These are phyloP conservation scores for Boletus semigastroideus DNA, from an alignment of 1,284 basidiomycete species.

Conservation along the genomic window DNA sequence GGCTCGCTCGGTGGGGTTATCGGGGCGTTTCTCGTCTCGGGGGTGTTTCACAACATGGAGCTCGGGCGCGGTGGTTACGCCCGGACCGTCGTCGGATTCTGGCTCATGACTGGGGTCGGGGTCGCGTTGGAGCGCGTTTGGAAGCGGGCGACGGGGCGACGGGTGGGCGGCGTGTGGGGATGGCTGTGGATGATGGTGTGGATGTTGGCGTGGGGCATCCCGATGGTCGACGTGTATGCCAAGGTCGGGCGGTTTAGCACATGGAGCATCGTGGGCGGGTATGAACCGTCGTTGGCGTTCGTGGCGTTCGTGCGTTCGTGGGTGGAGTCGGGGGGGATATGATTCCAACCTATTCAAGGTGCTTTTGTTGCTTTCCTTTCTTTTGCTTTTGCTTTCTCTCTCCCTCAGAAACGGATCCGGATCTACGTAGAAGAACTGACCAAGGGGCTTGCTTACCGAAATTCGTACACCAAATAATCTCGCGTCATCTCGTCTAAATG, in stretches of 20 bases:
- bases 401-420: too few species aligned
- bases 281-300: slow-evolving; percentile 15
- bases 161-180: slow-evolving; percentile 45
- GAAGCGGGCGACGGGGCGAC: slow-evolving; percentile 38
- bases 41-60: slow-evolving; percentile 53
- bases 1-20: slow-evolving; percentile 49
- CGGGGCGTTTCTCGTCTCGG: slow-evolving; percentile 57
- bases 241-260: slow-evolving; percentile 35
- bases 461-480: too few species aligned
- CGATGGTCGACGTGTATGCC: slow-evolving; percentile 51
- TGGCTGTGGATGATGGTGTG: slow-evolving; percentile 50
- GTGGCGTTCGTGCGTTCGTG: neutral
- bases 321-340: too few species aligned
- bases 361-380: too few species aligned
- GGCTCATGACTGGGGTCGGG: slow-evolving; percentile 55
- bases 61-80: slow-evolving; percentile 50
- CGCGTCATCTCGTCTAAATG: too few species aligned
- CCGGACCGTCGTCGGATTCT: slow-evolving; percentile 45
- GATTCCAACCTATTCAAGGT: too few species aligned
- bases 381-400: too few species aligned
- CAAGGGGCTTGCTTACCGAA: too few species aligned
- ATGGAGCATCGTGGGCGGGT: slow-evolving; percentile 10
- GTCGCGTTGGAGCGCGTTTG: slow-evolving; percentile 50
- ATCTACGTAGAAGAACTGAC: too few species aligned
- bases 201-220: slow-evolving; percentile 45